Evolutionary conservation across 257 asterid genomes (phyloP).

Genomic region (Galeopsis tetrahit): DNA sequence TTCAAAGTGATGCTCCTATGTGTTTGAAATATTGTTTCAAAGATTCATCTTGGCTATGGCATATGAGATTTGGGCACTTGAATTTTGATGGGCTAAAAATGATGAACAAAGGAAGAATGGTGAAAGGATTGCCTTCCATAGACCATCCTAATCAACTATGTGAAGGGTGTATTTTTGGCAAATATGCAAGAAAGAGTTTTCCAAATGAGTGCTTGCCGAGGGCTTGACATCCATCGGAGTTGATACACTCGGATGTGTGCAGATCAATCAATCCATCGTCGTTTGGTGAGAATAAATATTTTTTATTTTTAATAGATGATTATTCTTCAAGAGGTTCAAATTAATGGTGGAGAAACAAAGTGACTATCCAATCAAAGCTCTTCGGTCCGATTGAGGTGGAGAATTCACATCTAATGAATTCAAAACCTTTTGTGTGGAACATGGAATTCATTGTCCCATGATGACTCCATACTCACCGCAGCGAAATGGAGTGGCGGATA

Average conservation of each 20-base stretch:
- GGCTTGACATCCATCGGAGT: conserved; percentile 13
- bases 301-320: no score
- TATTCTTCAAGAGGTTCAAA: no score
- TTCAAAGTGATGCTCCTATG: no score
- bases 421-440: no score
- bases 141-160: no score
- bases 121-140: no score
- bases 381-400: no score
- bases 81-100: not conserved
- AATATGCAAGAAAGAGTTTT: no score
- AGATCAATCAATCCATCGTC: not conserved
- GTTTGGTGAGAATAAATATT: no score
- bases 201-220: no score
- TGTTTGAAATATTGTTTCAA: not conserved
- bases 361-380: conserved; percentile 2
- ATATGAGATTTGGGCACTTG: conserved; percentile 6
- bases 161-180: no score
- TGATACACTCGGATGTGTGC: not conserved
- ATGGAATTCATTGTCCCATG: not conserved
- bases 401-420: not conserved
- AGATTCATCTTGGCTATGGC: not conserved
- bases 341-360: no score
- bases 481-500: not conserved
- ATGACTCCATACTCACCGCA: not conserved
- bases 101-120: not conserved